A percentile compares a stretch with the other conserved stretches of the same genome.
Conservation (phyloP, 176 grass and related monocot genomes). For the Eragrostis curvula region DNA sequence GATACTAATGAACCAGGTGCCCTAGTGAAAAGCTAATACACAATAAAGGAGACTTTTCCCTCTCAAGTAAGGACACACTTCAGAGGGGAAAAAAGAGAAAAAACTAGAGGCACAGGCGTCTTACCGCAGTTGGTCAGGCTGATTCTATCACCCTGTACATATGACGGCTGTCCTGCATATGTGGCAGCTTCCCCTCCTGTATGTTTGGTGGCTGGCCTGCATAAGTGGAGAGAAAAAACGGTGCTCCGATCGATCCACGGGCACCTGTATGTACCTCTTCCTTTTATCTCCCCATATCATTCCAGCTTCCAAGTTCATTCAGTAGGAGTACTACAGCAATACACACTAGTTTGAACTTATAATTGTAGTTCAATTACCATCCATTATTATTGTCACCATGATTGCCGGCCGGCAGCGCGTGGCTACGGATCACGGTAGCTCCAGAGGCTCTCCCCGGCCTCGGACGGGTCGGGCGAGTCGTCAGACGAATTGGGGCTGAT, state of each 20-base stretch:
- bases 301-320: conserved; percentile 27
- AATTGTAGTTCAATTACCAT: background rate
- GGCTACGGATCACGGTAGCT: conserved; percentile 68
- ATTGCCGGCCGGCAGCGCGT: background rate
- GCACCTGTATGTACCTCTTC: conserved; percentile 5
- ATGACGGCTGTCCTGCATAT: background rate
- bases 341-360: background rate
- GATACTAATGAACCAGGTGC: too few species aligned
- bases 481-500: conserved; percentile 59
- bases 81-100: background rate
- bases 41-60: background rate
- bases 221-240: background rate
- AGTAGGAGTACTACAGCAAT: background rate
- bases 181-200: background rate
- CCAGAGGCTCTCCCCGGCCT: conserved; percentile 63
- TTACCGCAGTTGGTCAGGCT: too few species aligned
- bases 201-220: conserved; percentile 1
- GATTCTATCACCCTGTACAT: conserved; percentile 7
- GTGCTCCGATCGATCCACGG: background rate
- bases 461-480: conserved; percentile 55
- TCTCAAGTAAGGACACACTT: conserved; percentile 26
- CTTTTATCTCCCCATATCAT: background rate
- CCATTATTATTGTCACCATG: background rate
- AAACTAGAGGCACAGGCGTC: too few species aligned
- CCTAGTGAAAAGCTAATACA: background rate